Evolutionary conservation across 257 asterid genomes (phyloP).

Genomic region (Echium plantagineum): DNA sequence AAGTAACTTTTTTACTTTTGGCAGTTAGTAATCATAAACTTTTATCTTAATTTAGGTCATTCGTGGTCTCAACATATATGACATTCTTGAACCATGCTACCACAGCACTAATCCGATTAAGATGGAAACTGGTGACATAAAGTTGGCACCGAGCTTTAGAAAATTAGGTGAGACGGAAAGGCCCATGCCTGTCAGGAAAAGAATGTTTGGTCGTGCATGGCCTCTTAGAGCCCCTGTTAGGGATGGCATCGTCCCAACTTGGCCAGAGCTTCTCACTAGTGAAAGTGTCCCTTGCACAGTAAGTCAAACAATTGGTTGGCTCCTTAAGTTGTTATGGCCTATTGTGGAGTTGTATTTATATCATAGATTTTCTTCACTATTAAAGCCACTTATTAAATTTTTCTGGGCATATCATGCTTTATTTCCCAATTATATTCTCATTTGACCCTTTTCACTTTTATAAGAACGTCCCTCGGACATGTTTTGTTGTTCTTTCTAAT

Average conservation of each 20-base stretch:
- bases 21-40: background rate
- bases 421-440: too few relatives aligned
- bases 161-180: slow-evolving; percentile 84
- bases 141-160: slow-evolving; percentile 75
- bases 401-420: background rate
- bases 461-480: too few relatives aligned
- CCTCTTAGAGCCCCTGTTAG: slow-evolving; percentile 84
- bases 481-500: too few relatives aligned
- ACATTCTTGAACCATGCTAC: slow-evolving; percentile 92
- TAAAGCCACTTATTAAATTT: background rate
- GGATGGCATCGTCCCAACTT: slow-evolving; percentile 71
- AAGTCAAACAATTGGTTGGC: slow-evolving; percentile 19
- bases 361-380: background rate
- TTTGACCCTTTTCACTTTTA: too few relatives aligned
- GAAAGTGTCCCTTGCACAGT: slow-evolving; percentile 65
- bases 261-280: slow-evolving; percentile 64
- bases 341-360: too few relatives aligned
- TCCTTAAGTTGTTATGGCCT: too few relatives aligned
- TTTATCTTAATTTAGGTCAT: slow-evolving; percentile 36
- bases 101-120: slow-evolving; percentile 32
- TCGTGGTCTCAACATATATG: slow-evolving; percentile 49
- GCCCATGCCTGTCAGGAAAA: slow-evolving; percentile 64
- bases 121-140: slow-evolving; percentile 21
- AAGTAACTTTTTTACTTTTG: background rate
- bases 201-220: slow-evolving; percentile 98